Base-by-base conservation (phyloP, 371 early-diverging fungal species). In the Phascolomyces articulosus region DNA sequence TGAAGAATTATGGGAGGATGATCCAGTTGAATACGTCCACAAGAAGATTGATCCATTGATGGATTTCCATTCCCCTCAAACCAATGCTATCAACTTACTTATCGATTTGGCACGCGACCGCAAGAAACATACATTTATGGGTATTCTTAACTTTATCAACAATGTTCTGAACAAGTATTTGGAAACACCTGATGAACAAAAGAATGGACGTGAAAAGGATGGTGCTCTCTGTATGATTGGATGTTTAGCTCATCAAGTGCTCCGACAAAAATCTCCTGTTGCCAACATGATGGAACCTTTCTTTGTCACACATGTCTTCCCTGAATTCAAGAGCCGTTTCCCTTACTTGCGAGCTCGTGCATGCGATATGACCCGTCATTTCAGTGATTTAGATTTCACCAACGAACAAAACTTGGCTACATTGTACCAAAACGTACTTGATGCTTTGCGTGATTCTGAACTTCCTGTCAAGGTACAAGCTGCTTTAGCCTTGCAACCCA, bases 11-110 rank as follows among this genome's bases (percentile, higher is more conserved):
- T 96, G 96, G 97, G 84, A 85, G 28, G 92, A 93, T 15, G 94
- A 97, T 69, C 92, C 95, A 3, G 87, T 92, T 18, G 97, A 98
- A 74, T 98, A 89, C 67, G 88, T 97, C n/a, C 91, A 93, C 64
- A 89, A 91, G 71, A 90, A 90, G 67, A 81, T 90, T 29, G 91
- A 93, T 62, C 90, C 91, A 23, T 65, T 93, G 21, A 93, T 93
- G 65, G 95, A 94, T 63, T 89, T 89, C 65, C 78, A 84, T 55
- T 91, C 91, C 23, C 87, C 93, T 18, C 75, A 79, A 20, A 70
- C 80, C 4, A 90, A 92, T 16, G 91, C 91, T 4, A 84, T 82
- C 57, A 84, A 82, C 51, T 79, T 96, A 38, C 77, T 98, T 44
- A 81, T 87, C 40, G 86, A 84, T 44, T 74, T 96, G 55, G 93